These are phyloP conservation scores for Candida ponderosae DNA, from an alignment of 805 yeast genomes.

Conservation along the genomic window DNA sequence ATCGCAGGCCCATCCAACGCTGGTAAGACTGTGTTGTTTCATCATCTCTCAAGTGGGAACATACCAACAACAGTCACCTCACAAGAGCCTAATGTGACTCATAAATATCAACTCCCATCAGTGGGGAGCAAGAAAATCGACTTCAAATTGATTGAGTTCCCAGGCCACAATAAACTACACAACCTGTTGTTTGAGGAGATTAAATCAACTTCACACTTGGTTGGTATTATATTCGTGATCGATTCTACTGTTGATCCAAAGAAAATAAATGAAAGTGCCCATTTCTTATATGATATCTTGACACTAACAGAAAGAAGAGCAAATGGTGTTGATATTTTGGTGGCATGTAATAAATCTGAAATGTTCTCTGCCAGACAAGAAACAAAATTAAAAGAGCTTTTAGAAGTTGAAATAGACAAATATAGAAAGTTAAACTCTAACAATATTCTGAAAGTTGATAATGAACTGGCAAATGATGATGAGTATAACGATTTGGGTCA, in stretches of 20 bases:
- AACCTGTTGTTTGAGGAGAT: constrained; percentile 44
- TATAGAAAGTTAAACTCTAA: constrained; percentile 41
- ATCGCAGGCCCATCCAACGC: constrained; percentile 56
- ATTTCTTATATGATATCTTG: constrained; percentile 51
- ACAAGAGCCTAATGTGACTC: constrained; percentile 36
- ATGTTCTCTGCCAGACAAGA: constrained; percentile 76
- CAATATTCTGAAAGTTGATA: constrained; percentile 23
- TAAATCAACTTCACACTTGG: constrained; percentile 34
- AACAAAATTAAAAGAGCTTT: constrained; percentile 43
- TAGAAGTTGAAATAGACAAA: constrained; percentile 59
- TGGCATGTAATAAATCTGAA: constrained; percentile 84
- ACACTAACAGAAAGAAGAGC: constrained; percentile 54
- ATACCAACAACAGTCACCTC: constrained; percentile 39
- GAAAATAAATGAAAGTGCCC: constrained; percentile 45
- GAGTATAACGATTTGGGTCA: constrained; percentile 37
- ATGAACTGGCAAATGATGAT: constrained; percentile 24
- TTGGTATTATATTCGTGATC: constrained; percentile 69
- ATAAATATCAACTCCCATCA: constrained; percentile 31
- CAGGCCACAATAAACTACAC: constrained; percentile 79
- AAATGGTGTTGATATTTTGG: constrained; percentile 63
- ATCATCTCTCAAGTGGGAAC: constrained; percentile 21
- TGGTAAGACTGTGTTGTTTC: constrained; percentile 60
- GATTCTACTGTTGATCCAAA: constrained; percentile 59
- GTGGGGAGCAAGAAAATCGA: constrained; percentile 26
- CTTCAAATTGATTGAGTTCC: constrained; percentile 65